These are phyloP conservation scores for Xylogone sp. DNA, from an alignment of 2,329 filamentous ascomycete species.

Conservation along the genomic window DNA sequence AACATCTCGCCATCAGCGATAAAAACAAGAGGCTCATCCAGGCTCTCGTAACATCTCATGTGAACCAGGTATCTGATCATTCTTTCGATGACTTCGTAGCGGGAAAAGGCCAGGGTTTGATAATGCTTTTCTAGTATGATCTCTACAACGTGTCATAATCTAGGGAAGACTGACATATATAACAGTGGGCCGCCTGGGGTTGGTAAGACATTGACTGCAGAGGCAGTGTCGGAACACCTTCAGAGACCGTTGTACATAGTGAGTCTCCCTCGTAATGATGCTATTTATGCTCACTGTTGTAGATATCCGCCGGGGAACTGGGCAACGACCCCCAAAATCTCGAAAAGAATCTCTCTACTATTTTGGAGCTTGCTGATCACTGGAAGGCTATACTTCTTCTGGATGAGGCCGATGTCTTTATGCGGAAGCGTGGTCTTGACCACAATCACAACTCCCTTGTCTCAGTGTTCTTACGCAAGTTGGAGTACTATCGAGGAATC, in stretches of 20 bases:
- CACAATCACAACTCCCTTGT: constrained; percentile 40
- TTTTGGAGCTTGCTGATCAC: constrained; percentile 67
- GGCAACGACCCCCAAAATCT: neutral
- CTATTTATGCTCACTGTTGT: neutral
- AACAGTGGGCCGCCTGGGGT: constrained; percentile 1
- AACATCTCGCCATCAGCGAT: neutral
- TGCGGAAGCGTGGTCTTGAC: constrained; percentile 14
- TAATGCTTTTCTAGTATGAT: constrained; percentile 3
- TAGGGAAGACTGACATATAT: neutral
- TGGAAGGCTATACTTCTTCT: constrained; percentile 71
- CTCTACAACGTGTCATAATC: neutral
- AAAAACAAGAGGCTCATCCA: constrained; percentile 2
- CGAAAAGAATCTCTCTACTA: constrained; percentile 54
- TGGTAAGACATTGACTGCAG: constrained; percentile 4
- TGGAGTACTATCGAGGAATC: constrained; percentile 21
- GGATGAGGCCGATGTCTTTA: constrained; percentile 65
- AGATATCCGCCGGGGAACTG: neutral
- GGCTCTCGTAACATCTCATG: neutral
- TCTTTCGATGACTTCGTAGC: constrained; percentile 3
- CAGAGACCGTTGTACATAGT: constrained; percentile 1
- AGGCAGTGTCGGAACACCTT: neutral
- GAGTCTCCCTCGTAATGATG: neutral
- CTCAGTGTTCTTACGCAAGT: constrained; percentile 34
- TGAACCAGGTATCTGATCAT: neutral
- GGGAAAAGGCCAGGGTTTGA: constrained; percentile 3